Base-by-base conservation (phyloP, 2,329 filamentous ascomycete species). In the Diplodia corticola region DNA sequence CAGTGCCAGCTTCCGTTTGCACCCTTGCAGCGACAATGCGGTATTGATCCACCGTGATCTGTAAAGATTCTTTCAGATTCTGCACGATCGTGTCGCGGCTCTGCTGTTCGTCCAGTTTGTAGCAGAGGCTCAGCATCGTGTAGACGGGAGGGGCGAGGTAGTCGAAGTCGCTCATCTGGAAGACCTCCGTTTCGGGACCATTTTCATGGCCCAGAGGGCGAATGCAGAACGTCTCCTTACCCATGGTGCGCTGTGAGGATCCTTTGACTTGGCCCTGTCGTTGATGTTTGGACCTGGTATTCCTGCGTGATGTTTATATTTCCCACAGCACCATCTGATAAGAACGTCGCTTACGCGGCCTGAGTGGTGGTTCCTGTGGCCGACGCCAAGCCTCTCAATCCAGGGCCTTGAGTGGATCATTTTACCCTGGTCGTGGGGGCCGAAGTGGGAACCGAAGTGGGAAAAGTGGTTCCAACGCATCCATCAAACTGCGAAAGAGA, bases 61-160 rank as follows among this genome's bases (percentile, higher is more conserved):
- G 69, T 13, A 72, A 60, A 3, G 69, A 69, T 10, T 53, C 48
- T 26, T 22, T 37, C 12, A 72, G 48, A 40, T 67, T 71, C 2
- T 69, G 40, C 4, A 69, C 22, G 3, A 71, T 65, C 7, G 20
- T 33, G 4, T 35, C 28, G 17, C 59, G 26, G 12, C 63, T 50
- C 17, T 63, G 63, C 26, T 71, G 40, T 2, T 49, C 26, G 10
- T 49, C 26, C 12, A 63, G 28, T 30, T 63, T 20, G 59, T 33
- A 63, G 1, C 86, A 20, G 10, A 63, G 44, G 5, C 37, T 48
- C 4, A 60, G 22, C 26, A 20, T 44, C 1, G 24, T 46, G 35
- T 60, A 60, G 6, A 48, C 20, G 1, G 37, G 37, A 13, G 55
- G 37, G 1, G 28, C 24, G 13, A 30, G 37, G 37, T 46, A 22